phyloP scores from a whole-genome alignment of 139 green algal species.

The Choricystis sp. region DNA sequence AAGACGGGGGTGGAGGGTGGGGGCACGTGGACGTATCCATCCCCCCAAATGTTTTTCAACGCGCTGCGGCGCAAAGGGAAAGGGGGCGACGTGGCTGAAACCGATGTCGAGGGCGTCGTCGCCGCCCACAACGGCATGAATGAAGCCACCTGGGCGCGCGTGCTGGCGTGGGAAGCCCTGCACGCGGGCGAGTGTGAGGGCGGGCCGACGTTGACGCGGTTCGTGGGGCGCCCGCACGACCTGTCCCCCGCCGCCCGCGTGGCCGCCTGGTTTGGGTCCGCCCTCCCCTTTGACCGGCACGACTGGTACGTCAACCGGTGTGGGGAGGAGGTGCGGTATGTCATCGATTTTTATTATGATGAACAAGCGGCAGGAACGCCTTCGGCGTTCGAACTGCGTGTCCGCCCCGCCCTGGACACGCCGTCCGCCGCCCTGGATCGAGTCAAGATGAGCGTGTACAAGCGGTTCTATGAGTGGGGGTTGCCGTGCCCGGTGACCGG shows the following conservation, averaged over 20 bases:
- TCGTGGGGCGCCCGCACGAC: conserved; percentile 70
- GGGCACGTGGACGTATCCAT: conserved; percentile 77
- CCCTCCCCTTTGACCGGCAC: conserved; percentile 81
- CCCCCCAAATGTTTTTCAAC: conserved; percentile 96
- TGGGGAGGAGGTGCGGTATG: conserved; percentile 75
- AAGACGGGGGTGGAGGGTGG: conserved; percentile 61
- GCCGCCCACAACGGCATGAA: conserved; percentile 88
- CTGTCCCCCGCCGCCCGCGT: conserved; percentile 67
- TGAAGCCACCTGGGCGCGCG: conserved; percentile 71
- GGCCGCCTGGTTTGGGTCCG: conserved; percentile 30
- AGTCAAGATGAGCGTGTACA: conserved; percentile 82
- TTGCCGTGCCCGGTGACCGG: conserved; percentile 82
- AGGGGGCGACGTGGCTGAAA: conserved; percentile 69
- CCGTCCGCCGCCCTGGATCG: conserved; percentile 53
- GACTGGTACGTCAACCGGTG: conserved; percentile 85
- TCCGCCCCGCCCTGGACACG: conserved; percentile 73
- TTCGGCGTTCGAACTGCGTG: conserved; percentile 66
- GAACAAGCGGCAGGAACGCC: conserved; percentile 31
- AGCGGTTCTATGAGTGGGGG: conserved; percentile 57
- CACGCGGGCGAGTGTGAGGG: conserved; percentile 47
- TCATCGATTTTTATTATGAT: conserved; percentile 97
- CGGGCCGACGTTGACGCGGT: conserved; percentile 56
- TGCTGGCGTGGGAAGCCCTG: conserved; percentile 65
- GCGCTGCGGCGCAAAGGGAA: conserved; percentile 86
- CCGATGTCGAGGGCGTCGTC: conserved; percentile 80